Base-by-base conservation (phyloP, 2,329 filamentous ascomycete genomes). In the Pyricularia grisea region DNA sequence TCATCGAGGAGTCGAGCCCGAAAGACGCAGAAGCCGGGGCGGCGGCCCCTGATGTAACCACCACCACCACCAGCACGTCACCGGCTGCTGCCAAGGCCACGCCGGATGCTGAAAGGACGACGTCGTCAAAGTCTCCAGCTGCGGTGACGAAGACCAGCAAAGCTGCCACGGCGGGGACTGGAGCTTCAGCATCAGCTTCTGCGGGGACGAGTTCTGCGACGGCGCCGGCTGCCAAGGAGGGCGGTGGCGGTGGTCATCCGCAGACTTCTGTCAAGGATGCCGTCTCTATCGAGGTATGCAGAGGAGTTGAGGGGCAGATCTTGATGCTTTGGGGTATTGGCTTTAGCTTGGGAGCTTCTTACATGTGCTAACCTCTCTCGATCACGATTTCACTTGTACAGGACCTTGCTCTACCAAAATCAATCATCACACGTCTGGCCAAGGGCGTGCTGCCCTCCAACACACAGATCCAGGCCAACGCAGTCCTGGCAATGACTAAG, bases 381-480 rank as follows among this genome's bases (percentile, higher is more conserved):
- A 23, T 11, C 11, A 23, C 17, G 20, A 17, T 60, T 28, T 25
- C 33, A 5, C 61, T 10, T 20, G 27, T 68, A 65, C 68, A 92
- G 89, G 92, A 94, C 76, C 85, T 94, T 69, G 89, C 84, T 71
- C 83, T 95, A 17, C 92, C 92, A 36, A 93, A 92, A 76, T 93
- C 91, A 7, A 93, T 94, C 79, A 89, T 94, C 72, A 91, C 90
- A 68, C 85, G 92, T 68, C 84, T 95, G 42, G 90, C 91, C 60
- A 94, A 94, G 80, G 90, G 91, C 60, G 91, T 92, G 6, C 81
- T 95, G 5, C 92, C 92, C 0, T 84, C 91, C 6, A 93, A 93
- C 76, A 94, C 92, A 5, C 90, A 93, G 78, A 92, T 94, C 66
- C 91, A 94, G 77, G 92, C 89, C 75, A 93, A 93, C 80, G 92